A percentile compares a stretch with the other conserved stretches of the same genome.
Evolutionary conservation across 176 grass and related monocot genomes (phyloP).

Genomic region (Thinopyrum elongatum): DNA sequence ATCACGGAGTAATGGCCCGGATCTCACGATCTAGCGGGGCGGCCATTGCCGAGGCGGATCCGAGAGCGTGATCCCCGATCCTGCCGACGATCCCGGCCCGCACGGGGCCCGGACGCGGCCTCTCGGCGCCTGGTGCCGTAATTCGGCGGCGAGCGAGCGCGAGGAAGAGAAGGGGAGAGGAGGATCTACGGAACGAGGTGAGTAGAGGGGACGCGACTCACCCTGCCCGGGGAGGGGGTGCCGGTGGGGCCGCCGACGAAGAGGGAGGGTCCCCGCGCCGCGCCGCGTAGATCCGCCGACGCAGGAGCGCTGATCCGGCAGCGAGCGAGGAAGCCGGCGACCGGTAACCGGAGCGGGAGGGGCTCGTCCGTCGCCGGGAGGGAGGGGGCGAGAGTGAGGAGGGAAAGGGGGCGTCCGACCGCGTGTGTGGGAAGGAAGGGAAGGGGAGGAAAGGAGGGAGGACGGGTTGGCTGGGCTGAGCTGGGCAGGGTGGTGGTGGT

Average conservation of each 20-base stretch:
- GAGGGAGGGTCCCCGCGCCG: background rate
- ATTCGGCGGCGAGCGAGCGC: background rate
- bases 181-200: background rate
- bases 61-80: background rate
- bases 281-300: background rate
- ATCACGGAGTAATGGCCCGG: background rate
- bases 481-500: background rate
- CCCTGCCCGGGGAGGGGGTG: background rate
- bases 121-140: background rate
- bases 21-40: background rate
- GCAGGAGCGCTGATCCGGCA: background rate
- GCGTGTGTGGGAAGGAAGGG: background rate
- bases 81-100: background rate
- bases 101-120: background rate
- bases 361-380: background rate
- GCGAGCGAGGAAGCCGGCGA: background rate
- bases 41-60: background rate
- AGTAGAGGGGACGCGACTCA: background rate
- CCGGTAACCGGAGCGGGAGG: background rate
- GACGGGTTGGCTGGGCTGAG: background rate
- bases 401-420: background rate
- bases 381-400: background rate
- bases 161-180: background rate
- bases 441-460: background rate
- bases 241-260: background rate